Base-by-base conservation (phyloP, 495 filamentous ascomycete species). In the Penicillium mononematosum region DNA sequence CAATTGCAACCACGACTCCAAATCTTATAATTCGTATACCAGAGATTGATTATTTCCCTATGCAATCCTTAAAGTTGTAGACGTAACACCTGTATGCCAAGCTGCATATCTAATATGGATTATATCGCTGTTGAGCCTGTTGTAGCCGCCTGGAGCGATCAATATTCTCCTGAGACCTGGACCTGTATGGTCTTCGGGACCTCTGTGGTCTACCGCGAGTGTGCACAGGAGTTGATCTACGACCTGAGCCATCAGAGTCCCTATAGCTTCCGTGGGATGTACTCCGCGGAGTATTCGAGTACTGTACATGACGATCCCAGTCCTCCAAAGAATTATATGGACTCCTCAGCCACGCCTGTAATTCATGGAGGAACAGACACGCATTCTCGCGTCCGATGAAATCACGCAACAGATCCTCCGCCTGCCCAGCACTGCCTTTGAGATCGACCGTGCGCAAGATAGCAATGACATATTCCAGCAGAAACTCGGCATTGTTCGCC, bases 391-490 rank as follows among this genome's bases (percentile, higher is more conserved):
- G 78, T 3, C 91, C 92, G 0, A 98, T 66, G 59, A 92, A 96
- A 38, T 96, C 93, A 16, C 85, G 74, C n/a, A 97, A 69, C 75
- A 97, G 85, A 34, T 91, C 88, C 68, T 96, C 91, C 0, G 94
- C 91, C 57, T 93, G 88, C 5, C 92, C 91, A 12, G 82, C 81
- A 64, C 88, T 88, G 9, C 85, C 89, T 65, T 92, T 92, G n/a
- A 94, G 80, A 68, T 98, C 93, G 19, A 96, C 86, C 0, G 88
- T 91, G 62, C 91, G 95, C 39, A 98, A 74, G 45, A 98, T 92
- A 32, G 89, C 89, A 45, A 97, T 72, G 53, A 95, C 83, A 63
- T 96, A 96, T 61, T 94, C 91, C 20, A 96, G 83, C 24, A 98
- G 67, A 56, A 96, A 98, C 64, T 96, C 93, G 12, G 89, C 85